Evolutionary conservation across 2,329 filamentous ascomycete genomes (phyloP).

Genomic region (Xylariaceae sp.): DNA sequence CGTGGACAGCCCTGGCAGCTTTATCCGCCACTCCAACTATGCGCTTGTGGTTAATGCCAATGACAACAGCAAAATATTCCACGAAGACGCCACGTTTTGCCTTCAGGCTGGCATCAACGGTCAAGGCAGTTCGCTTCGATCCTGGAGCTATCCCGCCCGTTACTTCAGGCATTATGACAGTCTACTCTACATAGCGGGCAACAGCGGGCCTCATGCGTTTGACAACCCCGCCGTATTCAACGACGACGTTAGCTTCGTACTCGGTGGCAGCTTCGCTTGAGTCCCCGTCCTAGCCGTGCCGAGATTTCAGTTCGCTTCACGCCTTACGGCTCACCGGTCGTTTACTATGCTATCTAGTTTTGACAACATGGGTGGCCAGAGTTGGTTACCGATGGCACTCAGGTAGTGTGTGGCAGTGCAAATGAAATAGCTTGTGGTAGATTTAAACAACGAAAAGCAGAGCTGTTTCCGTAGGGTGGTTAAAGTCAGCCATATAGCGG

Average conservation of each 20-base stretch:
- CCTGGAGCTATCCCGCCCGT: conserved; percentile 66
- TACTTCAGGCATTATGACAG: conserved; percentile 62
- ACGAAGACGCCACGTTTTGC: conserved; percentile 69
- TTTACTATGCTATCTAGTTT: too few relatives aligned
- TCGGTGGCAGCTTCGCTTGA: conserved; percentile 49
- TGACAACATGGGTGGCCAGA: too few relatives aligned
- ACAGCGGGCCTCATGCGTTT: conserved; percentile 50
- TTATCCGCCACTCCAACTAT: conserved; percentile 62
- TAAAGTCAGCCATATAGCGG: too few relatives aligned
- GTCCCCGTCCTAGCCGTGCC: too few relatives aligned
- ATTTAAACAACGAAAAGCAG: too few relatives aligned
- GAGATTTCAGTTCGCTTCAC: too few relatives aligned
- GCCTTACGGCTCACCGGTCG: too few relatives aligned
- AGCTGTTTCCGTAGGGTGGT: too few relatives aligned
- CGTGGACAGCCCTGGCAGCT: conserved; percentile 62
- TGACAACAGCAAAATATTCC: conserved; percentile 62
- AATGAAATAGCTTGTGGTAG: too few relatives aligned
- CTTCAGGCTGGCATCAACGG: conserved; percentile 57
- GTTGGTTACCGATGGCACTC: too few relatives aligned
- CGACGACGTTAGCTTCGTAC: conserved; percentile 59
- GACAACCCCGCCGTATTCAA: conserved; percentile 57
- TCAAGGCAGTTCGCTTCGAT: conserved; percentile 55
- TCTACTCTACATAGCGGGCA: conserved; percentile 37
- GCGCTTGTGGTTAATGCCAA: conserved; percentile 54
- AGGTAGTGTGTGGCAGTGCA: too few relatives aligned